A percentile compares a stretch with the other conserved stretches of the same genome.
These are phyloP conservation scores for Chaetomium tenue DNA, from an alignment of 495 filamentous ascomycete species.

Conservation along the genomic window DNA sequence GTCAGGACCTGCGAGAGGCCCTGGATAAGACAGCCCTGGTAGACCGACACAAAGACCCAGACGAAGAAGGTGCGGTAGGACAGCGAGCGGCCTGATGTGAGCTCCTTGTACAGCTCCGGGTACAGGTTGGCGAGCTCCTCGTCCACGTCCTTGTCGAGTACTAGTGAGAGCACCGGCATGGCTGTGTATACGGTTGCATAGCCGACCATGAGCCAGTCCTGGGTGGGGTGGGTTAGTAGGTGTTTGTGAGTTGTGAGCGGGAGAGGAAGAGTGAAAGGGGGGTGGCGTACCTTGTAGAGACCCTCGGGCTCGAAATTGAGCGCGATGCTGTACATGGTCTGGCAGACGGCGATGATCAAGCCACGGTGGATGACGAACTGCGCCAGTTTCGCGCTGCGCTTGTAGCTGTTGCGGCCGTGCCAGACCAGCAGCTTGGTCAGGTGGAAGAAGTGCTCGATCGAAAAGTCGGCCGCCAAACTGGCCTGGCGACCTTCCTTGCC, in stretches of 20 bases:
- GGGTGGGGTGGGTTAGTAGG: constrained; percentile 24
- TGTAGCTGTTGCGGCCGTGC: constrained; percentile 97
- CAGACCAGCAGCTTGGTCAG: constrained; percentile 96
- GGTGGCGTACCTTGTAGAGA: constrained; percentile 64
- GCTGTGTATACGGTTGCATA: constrained; percentile 98
- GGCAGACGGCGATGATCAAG: constrained; percentile 89
- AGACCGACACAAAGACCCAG: constrained; percentile 94
- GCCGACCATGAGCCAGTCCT: constrained; percentile 95
- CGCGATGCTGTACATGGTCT: constrained; percentile 96
- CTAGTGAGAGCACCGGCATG: constrained; percentile 89
- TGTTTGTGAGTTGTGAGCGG: neutral
- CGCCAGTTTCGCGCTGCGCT: constrained; percentile 88
- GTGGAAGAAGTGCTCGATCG: constrained; percentile 89
- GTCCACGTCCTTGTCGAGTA: constrained; percentile 92
- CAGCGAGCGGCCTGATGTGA: constrained; percentile 78
- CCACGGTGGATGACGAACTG: constrained; percentile 99
- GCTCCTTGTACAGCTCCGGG: constrained; percentile 94
- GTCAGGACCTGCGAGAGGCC: constrained; percentile 85
- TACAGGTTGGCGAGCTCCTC: constrained; percentile 91
- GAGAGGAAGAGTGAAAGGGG: neutral
- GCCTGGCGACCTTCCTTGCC: constrained; percentile 97
- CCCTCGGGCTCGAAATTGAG: constrained; percentile 88
- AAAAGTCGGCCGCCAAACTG: constrained; percentile 92
- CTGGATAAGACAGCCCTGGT: constrained; percentile 93
- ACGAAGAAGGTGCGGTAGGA: constrained; percentile 93